A percentile compares a stretch with the other conserved stretches of the same genome.
Evolutionary conservation across 495 filamentous ascomycete species (phyloP).

Genomic region (Aspergillus sparsus): DNA sequence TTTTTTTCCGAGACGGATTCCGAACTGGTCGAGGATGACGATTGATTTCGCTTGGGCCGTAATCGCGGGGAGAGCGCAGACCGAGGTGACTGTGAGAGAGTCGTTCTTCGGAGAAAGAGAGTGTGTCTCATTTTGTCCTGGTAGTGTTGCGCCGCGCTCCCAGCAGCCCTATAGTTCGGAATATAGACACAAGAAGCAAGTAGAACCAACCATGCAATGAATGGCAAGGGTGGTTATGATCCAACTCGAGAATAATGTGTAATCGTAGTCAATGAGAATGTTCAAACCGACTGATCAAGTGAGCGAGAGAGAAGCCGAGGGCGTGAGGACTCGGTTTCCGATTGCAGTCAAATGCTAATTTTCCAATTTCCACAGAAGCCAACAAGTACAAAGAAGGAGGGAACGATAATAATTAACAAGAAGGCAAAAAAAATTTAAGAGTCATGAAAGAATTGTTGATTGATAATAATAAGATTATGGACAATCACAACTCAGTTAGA

Average conservation of each 20-base stretch:
- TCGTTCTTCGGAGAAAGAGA: slow-evolving; percentile 24
- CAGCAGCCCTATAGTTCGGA: neutral
- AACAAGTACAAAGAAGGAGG: neutral
- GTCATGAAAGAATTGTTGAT: slow-evolving; percentile 1
- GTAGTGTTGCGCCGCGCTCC: slow-evolving; percentile 1
- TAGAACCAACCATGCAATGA: neutral
- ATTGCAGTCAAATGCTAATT: too few relatives aligned
- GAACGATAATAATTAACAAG: neutral
- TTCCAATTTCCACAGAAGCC: neutral
- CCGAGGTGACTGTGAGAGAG: slow-evolving; percentile 19
- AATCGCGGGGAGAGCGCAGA: slow-evolving; percentile 25
- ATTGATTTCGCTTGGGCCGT: slow-evolving; percentile 34
- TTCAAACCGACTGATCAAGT: too few relatives aligned
- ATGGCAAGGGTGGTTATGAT: neutral
- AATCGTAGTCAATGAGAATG: too few relatives aligned
- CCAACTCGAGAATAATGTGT: neutral
- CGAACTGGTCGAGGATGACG: slow-evolving; percentile 19
- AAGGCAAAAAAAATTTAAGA: neutral
- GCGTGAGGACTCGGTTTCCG: too few relatives aligned
- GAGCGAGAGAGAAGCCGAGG: too few relatives aligned
- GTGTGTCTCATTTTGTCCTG: slow-evolving; percentile 21
- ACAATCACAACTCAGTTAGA: neutral
- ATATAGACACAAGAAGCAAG: neutral
- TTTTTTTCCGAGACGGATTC: slow-evolving; percentile 14
- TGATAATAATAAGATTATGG: neutral